phyloP scores from a whole-genome alignment of 2,329 filamentous ascomycete genomes.

The Fusarium nisikadoi region DNA sequence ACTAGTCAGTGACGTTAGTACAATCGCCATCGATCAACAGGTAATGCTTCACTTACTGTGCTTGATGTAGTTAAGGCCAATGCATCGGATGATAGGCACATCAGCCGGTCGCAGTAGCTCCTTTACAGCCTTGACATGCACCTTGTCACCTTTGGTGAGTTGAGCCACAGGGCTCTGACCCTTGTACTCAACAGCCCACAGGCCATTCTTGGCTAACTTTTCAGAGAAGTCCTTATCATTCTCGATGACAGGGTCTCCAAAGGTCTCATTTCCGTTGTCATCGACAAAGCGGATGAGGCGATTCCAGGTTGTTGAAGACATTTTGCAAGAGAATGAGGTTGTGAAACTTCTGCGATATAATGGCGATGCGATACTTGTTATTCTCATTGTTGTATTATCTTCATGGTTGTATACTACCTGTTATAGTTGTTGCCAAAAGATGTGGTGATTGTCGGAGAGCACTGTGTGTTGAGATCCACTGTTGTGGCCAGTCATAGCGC shows the following conservation, averaged over 20 bases:
- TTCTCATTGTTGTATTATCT: neutral
- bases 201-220: constrained; percentile 37
- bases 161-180: constrained; percentile 43
- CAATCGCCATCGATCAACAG: rapidly evolving
- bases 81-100: constrained; percentile 51
- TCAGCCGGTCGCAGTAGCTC: constrained; percentile 47
- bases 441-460: neutral
- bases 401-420: neutral
- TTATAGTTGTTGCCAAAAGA: neutral
- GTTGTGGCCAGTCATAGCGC: constrained; percentile 24
- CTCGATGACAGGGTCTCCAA: constrained; percentile 48
- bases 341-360: constrained; percentile 4
- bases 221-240: constrained; percentile 43
- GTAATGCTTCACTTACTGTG: constrained; percentile 43
- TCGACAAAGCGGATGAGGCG: constrained; percentile 51
- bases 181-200: constrained; percentile 47
- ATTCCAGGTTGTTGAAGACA: constrained; percentile 44
- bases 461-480: neutral
- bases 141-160: constrained; percentile 42
- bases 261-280: constrained; percentile 47
- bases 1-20: constrained; percentile 48
- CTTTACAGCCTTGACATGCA: constrained; percentile 47
- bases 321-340: constrained; percentile 8
- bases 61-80: constrained; percentile 52
- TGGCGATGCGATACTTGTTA: constrained; percentile 2